A percentile compares a stretch with the other conserved stretches of the same genome.
Conservation (phyloP, 352 stramenopile species). For the Phytophthora megakarya region DNA sequence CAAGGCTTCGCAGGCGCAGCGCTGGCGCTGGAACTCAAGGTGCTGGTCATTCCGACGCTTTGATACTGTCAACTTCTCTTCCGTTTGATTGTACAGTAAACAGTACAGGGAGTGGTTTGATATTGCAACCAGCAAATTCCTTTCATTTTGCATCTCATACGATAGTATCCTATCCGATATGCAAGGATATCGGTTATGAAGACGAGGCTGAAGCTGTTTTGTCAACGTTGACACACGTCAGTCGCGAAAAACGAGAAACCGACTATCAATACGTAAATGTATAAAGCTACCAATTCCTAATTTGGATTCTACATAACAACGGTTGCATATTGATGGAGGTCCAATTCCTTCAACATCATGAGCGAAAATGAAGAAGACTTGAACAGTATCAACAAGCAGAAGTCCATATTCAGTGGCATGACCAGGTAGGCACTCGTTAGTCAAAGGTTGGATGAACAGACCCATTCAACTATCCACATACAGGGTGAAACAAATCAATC, state of each 20-base stretch:
- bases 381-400: conserved; percentile 34
- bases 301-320: no score
- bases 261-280: no score
- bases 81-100: background rate
- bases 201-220: conserved; percentile 12
- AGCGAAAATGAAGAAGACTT: conserved; percentile 51
- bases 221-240: conserved; percentile 19
- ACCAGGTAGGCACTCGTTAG: conserved; percentile 13
- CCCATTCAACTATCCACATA: background rate
- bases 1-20: conserved; percentile 51
- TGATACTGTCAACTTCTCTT: conserved; percentile 13
- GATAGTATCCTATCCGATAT: background rate
- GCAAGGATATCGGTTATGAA: background rate
- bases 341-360: no score
- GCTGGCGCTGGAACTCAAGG: conserved; percentile 24
- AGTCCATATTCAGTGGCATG: conserved; percentile 61
- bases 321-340: no score
- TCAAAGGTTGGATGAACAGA: background rate
- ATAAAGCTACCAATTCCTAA: no score
- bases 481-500: conserved; percentile 60
- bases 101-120: background rate
- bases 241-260: no score
- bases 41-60: conserved; percentile 31
- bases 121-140: background rate
- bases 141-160: no score